phyloP scores from a whole-genome alignment of 2,329 filamentous ascomycete genomes.

The Gnomoniopsis sp. region DNA sequence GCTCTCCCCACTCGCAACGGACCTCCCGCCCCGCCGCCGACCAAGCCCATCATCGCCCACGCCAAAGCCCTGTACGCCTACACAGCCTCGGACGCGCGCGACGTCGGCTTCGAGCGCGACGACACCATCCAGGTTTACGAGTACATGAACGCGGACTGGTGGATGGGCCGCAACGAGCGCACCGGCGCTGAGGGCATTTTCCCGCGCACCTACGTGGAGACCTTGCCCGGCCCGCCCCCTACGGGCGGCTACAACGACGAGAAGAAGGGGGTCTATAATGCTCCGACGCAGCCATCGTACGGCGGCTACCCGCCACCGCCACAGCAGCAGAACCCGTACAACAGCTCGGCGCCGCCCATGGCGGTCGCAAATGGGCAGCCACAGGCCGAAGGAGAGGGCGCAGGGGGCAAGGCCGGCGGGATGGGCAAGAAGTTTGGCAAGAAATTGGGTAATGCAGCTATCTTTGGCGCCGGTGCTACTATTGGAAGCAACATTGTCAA shows the following conservation, averaged over 20 bases:
- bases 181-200: constrained; percentile 90
- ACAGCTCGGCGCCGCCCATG: constrained; percentile 69
- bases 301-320: constrained; percentile 41
- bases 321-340: constrained; percentile 58
- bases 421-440: constrained; percentile 94
- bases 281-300: constrained; percentile 17
- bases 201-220: constrained; percentile 83
- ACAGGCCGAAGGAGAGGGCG: constrained; percentile 37
- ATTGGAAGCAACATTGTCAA: constrained; percentile 89
- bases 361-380: constrained; percentile 55
- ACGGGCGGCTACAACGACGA: constrained; percentile 23
- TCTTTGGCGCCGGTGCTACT: constrained; percentile 90
- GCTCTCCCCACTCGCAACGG: constrained; percentile 23
- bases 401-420: constrained; percentile 63
- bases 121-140: constrained; percentile 79
- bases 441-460: constrained; percentile 80
- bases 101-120: constrained; percentile 75
- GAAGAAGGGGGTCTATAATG: constrained; percentile 20
- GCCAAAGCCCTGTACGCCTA: constrained; percentile 85
- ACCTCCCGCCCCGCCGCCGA: constrained; percentile 36
- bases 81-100: constrained; percentile 72
- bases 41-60: constrained; percentile 62
- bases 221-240: constrained; percentile 43
- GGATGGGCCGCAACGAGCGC: constrained; percentile 82
- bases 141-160: constrained; percentile 98